Base-by-base conservation (phyloP, 306 rosid species). In the Mimosa pudica region DNA sequence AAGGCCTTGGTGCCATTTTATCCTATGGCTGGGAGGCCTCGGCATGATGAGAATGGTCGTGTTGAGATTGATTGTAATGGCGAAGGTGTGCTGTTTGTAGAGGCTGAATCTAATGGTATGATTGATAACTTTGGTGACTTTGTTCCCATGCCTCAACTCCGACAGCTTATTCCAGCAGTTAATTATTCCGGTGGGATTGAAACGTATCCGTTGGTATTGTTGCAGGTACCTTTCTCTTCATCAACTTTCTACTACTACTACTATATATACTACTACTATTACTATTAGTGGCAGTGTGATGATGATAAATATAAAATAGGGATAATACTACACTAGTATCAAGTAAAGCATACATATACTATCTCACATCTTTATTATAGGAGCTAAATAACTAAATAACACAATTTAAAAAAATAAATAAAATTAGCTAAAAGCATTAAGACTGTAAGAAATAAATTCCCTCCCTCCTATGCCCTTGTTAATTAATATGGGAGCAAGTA, bases 61-160 rank as follows among this genome's bases (percentile, higher is more conserved):
- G 89, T 92, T 9, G 94, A 92, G 89, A 88, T 94, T 62, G 84
- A 90, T 6, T 94, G 97, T 65, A 84, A 80, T 73, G 97, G 80
- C 0, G 89, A 87, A 18, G 97, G 98, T 0, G 98, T 90, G 41
- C 92, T 94, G 24, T 87, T 94, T 51, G 89, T 94, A 0, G 89
- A 84, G 84, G 97, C 98, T 0, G 89, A 88, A 11, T 88, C 90
- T 1, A 72, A 51, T 11, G 74, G 84, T 2, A 73, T 78, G 12
- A n/a, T 92, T 10, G 89, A 87, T 0, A 97, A 94, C 80, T 94
- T 90, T 8, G 98, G 97, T 0, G 97, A 94, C 45, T 94, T 90
- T n/a, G 90, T 94, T 0, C 97, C 97, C 0, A 92, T 93, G 16
- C 87, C 86, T 11, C 83, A 92, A 75, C 96, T 92, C 51, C 90